Evolutionary conservation across 2,329 filamentous ascomycete genomes (phyloP), one percentile per base, ranked within the genome.

Genomic region (Lachnellula occidentalis): DNA sequence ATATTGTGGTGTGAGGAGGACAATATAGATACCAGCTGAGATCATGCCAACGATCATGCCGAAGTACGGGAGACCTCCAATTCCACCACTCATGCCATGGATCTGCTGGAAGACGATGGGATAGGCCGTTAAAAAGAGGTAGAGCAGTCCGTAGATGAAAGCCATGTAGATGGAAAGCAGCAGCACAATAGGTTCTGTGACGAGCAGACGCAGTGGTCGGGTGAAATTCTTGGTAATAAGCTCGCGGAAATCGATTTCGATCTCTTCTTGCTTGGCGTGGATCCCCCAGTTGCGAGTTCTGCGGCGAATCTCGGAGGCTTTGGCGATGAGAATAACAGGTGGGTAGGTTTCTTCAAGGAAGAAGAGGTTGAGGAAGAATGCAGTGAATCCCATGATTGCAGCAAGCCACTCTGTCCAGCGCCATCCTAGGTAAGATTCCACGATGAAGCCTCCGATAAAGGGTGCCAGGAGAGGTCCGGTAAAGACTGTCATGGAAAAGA

Each of bases 61-160:
- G 64, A 96, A 89, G 70, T 91, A 95, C 5, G 90, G 84, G 5
- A 96, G 77, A 1, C 90, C 91, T 4, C 84, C 80, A 17, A 88
- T 71, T 54, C 91, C 91, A 1, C 78, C 65, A 34, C 73, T 81
- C 74, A 92, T 86, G 61, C 80, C 78, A 69, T 95, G 87, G 4
- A 91, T 77, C 27, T 78, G 75, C 58, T 86, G 76, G 72, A 94
- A 95, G 47, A 95, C 87, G 45, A 94, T 80, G 0, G 88, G 86
- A 64, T 95, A 95, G 1, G 90, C 88, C 0, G 89, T 92, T 50
- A 96, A 77, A 74, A 94, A 94, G 24, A 92, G 83, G 66, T 94
- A 95, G 1, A 95, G 80, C 0, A 94, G 76, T 5, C 79, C 87
- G 66, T 92, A 91, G 69, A 88, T 83, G 71, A 90, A 90, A 42